Conservation (phyloP, 2,329 filamentous ascomycete genomes). For the Davidsoniella neocaledoniae region DNA sequence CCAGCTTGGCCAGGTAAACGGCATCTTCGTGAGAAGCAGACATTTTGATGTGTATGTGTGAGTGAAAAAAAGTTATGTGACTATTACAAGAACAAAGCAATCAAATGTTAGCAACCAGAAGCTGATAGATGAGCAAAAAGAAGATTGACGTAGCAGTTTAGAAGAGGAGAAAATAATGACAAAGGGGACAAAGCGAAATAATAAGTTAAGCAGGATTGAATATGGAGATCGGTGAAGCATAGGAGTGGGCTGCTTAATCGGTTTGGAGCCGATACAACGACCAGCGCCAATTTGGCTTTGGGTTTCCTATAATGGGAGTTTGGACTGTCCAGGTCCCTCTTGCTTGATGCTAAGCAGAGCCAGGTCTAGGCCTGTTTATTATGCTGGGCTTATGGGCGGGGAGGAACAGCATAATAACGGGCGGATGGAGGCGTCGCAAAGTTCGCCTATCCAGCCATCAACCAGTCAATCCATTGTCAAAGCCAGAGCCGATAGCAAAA, state of each 20-base stretch:
- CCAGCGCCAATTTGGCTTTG: not conserved
- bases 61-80: not conserved
- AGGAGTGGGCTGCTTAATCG: conserved; percentile 2
- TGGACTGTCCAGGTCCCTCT: not conserved
- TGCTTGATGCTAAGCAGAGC: conserved; percentile 3
- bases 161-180: not conserved
- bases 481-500: not conserved
- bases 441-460: conserved; percentile 5
- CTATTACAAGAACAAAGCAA: conserved; percentile 5
- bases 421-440: not conserved
- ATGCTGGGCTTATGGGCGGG: conserved; percentile 3
- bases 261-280: conserved; percentile 1
- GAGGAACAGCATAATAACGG: conserved; percentile 4
- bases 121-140: not conserved
- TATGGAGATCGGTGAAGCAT: conserved; percentile 7
- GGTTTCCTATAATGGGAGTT: not conserved
- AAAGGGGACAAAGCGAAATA: conserved; percentile 4
- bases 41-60: conserved; percentile 53
- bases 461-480: conserved; percentile 3
- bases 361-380: conserved; percentile 7
- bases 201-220: conserved; percentile 1
- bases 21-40: conserved; percentile 60
- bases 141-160: not conserved
- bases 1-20: conserved; percentile 98
- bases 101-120: not conserved